Base-by-base conservation (phyloP, 345 rosid species). In the Hibiscus trionum region DNA sequence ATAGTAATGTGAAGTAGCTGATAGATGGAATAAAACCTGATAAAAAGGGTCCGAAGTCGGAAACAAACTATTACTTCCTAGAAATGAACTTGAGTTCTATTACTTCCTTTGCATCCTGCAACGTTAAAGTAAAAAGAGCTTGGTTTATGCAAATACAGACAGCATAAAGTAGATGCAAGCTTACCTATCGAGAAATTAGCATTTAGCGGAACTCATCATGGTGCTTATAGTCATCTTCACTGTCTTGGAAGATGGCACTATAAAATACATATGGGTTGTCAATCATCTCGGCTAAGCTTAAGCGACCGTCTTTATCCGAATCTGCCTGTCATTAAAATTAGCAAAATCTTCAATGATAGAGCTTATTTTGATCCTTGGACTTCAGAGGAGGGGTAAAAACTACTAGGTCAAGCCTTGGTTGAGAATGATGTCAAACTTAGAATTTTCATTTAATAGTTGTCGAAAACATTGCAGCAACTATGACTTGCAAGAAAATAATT, bases 231-330 rank as follows among this genome's bases (percentile, higher is more conserved):
- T 81, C 82, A 73, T 81, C 90, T 35, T 96, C 98, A 4, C 88
- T 91, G 1, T 86, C 91, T 2, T 66, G 87, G 81, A 96, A 93
- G 44, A 93, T 85, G 49, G 98, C 97, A 82, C 90, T 91, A 70
- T 93, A 96, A 77, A 96, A 96, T 71, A 89, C 99, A 19, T 89
- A 93, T 2, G 99, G 98, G 77, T 87, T 89, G 65, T 91, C 96
- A 61, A 89, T 86, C 97, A 91, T 93, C 88, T 96, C 99, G 12
- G 57, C 47, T 82, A 96, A 77, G 68, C 93, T 83, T 57, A 96
- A 83, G 17, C 78, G 87, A 21, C 96, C 90, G 77, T 96, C 97
- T 82, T 96, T 88, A 76, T 96, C 83, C 33, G 81, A 66, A 79
- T 96, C 99, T 15, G 98, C 98, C 99, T 96, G 93, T 70, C 80